Evolutionary conservation across 192 early-diverging fungal genomes (phyloP), one percentile per base, ranked within the genome.

Genomic region (Gigaspora rosea): DNA sequence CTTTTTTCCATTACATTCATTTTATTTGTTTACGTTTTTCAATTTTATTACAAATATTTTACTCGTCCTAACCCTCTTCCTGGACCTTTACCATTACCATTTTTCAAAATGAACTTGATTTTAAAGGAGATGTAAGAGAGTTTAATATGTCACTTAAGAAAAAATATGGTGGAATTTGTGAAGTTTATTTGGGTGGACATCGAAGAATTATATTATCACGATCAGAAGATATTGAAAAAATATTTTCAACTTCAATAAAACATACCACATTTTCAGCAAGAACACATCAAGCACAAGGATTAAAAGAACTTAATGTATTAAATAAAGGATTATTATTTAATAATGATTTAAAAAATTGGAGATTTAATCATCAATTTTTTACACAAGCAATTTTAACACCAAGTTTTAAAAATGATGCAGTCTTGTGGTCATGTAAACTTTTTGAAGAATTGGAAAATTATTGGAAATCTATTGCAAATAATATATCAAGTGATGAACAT

Each of bases 161-260:
- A 12, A 74, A 62, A 62, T 74, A 74, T 63, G 73, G 73, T 50
- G 73, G 49, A 3, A 62, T 74, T 11, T 74, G 10, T 12, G 73
- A 74, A 22, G 73, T 59, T 20, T 13, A 74, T 33, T n/a, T 48
- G 8, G 58, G 58, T 15, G 33, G 11, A 48, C 41, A 41, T 41
- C 15, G 73, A 61, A 4, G 48, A 12, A 47, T 74, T 22, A 18
- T 27, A 2, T 16, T 74, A 16, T 47, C 15, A 22, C 33, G 20
- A 15, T 2, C 36, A 20, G 73, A 74, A 33, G 20, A 51, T 27
- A 16, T 74, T 20, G 56, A 74, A 4, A 74, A 74, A 27, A 61
- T 74, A 12, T 18, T 74, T 10, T 12, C 13, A 12, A 22, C 73
- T 20, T 74, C 73, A 10, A 62, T 15, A 62, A 50, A 49, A 20